A percentile compares a stretch with the other conserved stretches of the same genome.
Evolutionary conservation across 1,284 basidiomycete species (phyloP).

Genomic region (Apiotrichum gracile): DNA sequence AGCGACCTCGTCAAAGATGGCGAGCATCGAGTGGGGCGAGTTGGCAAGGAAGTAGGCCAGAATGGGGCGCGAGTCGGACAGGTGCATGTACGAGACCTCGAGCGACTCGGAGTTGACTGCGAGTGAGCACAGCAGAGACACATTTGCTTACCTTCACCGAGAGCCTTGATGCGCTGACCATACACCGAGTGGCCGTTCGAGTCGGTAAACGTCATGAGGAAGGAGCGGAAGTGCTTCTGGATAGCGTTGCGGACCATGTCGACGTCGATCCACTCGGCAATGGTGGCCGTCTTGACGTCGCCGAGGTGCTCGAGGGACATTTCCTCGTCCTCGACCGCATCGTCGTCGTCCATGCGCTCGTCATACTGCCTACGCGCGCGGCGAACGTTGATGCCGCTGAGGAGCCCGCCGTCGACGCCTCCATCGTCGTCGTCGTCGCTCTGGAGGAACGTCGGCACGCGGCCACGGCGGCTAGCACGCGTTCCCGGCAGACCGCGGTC

Average conservation of each 20-base stretch:
- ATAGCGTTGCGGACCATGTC: conserved; percentile 87
- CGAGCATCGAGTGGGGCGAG: conserved; percentile 84
- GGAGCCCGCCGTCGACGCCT: conserved; percentile 52
- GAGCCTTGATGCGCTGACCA: conserved; percentile 82
- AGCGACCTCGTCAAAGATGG: conserved; percentile 93
- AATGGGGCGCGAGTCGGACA: conserved; percentile 84
- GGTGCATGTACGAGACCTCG: conserved; percentile 91
- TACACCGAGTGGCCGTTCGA: conserved; percentile 88
- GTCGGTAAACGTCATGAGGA: conserved; percentile 93
- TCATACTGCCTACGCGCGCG: conserved; percentile 80
- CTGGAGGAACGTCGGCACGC: conserved; percentile 77
- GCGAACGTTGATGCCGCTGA: conserved; percentile 62
- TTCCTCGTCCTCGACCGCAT: conserved; percentile 82
- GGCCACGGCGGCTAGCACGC: conserved; percentile 66
- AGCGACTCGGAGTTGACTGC: conserved; percentile 89
- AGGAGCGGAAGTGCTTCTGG: conserved; percentile 86
- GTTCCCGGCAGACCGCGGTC: conserved; percentile 70
- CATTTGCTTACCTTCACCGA: conserved; percentile 72
- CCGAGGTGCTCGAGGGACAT: conserved; percentile 91
- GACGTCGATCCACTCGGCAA: conserved; percentile 93
- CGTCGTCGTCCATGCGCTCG: conserved; percentile 75
- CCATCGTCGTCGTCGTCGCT: conserved; percentile 64
- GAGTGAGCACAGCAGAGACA: conserved; percentile 36
- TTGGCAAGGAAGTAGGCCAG: conserved; percentile 96
- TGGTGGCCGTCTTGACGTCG: conserved; percentile 94